Conservation (phyloP, 805 yeast genomes). For the Torulaspora franciscae region DNA sequence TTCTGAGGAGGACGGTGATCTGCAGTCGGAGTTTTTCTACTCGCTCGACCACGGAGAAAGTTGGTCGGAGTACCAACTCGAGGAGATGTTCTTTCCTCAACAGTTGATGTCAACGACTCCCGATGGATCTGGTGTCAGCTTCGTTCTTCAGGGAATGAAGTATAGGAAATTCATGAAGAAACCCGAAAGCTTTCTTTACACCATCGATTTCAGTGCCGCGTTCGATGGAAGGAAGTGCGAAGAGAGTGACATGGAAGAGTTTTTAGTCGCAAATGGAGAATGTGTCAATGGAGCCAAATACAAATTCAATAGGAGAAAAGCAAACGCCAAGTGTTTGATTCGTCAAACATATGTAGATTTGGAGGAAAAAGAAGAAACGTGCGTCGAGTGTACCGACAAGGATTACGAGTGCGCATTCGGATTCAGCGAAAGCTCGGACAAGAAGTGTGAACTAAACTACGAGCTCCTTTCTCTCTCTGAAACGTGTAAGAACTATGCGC, state of each 20-base stretch:
- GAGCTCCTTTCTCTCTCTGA: slow-evolving; percentile 19
- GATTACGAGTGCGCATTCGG: slow-evolving; percentile 72
- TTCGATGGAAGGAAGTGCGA: slow-evolving; percentile 44
- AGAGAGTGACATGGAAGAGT: slow-evolving; percentile 56
- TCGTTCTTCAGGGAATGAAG: slow-evolving; percentile 45
- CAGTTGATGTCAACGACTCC: slow-evolving; percentile 48
- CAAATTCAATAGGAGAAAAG: slow-evolving; percentile 58
- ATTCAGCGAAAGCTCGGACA: slow-evolving; percentile 37
- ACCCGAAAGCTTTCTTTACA: slow-evolving; percentile 23
- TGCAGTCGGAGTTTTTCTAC: slow-evolving; percentile 41
- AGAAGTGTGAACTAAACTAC: slow-evolving; percentile 46
- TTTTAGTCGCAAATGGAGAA: slow-evolving; percentile 39
- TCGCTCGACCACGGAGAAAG: slow-evolving; percentile 70
- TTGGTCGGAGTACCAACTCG: slow-evolving; percentile 54
- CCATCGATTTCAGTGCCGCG: slow-evolving; percentile 54
- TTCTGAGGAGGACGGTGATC: slow-evolving; percentile 35
- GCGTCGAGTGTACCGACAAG: slow-evolving; percentile 52
- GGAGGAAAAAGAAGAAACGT: slow-evolving; percentile 45
- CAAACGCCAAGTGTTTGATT: slow-evolving; percentile 53
- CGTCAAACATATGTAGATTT: slow-evolving; percentile 38
- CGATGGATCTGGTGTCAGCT: slow-evolving; percentile 64
- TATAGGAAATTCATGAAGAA: slow-evolving; percentile 11
- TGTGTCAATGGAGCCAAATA: slow-evolving; percentile 72
- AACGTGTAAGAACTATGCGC: slow-evolving; percentile 17
- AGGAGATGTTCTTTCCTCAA: slow-evolving; percentile 39